phyloP scores from a whole-genome alignment of 306 rosid genomes.

The Morella rubra region DNA sequence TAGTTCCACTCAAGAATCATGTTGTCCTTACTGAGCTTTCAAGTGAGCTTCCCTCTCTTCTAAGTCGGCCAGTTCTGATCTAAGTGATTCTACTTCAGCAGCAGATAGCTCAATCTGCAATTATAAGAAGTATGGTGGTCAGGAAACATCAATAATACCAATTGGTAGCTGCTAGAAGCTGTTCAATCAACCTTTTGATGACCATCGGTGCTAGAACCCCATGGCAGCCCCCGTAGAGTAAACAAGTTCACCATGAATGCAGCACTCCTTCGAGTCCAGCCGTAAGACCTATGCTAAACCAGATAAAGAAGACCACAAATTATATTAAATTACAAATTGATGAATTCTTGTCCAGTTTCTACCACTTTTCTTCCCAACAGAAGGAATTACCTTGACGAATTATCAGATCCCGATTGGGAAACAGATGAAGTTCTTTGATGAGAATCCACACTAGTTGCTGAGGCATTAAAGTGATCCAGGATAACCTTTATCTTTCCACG shows the following conservation, averaged over 20 bases:
- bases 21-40: conserved; percentile 72
- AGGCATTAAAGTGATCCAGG: conserved; percentile 68
- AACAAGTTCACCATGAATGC: conserved; percentile 68
- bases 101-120: conserved; percentile 66
- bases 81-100: conserved; percentile 75
- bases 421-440: conserved; percentile 39
- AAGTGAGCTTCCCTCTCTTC: conserved; percentile 89
- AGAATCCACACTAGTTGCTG: conserved; percentile 48
- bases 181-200: conserved; percentile 63
- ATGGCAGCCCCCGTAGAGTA: conserved; percentile 51
- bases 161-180: conserved; percentile 1
- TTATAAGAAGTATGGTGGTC: conserved; percentile 21
- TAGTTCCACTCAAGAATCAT: conserved; percentile 20
- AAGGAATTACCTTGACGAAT: conserved; percentile 40
- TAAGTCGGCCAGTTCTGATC: conserved; percentile 69
- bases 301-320: conserved; percentile 32
- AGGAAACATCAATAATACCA: conserved; percentile 21
- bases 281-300: conserved; percentile 47
- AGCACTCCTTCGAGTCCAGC: conserved; percentile 44
- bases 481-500: conserved; percentile 63
- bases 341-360: conserved; percentile 6
- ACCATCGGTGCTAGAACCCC: conserved; percentile 53
- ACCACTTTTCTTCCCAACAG: conserved; percentile 12
- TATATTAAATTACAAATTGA: conserved; percentile 23
- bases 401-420: conserved; percentile 40